Percentiles rank a stretch among this genome's conserved stretches.
Evolutionary conservation across 116 monocot species (phyloP).

Genomic region (Trichopus zeylanicus): DNA sequence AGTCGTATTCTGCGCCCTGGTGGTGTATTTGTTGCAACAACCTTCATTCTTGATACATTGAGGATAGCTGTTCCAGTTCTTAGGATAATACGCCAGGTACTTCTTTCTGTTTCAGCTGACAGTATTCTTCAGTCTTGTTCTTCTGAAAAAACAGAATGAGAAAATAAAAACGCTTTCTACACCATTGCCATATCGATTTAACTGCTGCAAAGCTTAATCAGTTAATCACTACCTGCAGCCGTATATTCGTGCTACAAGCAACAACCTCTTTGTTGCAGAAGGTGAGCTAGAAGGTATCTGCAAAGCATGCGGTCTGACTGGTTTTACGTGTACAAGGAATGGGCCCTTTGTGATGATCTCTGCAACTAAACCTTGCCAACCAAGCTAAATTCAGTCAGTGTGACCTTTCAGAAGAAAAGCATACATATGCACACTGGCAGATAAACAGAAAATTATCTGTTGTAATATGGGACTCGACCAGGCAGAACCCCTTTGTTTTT

Average conservation of each 20-base stretch:
- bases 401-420: too few relatives aligned
- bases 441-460: too few relatives aligned
- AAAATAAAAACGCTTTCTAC: not conserved
- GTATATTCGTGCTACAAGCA: slow-evolving; percentile 21
- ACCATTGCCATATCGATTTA: not conserved
- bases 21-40: slow-evolving; percentile 89
- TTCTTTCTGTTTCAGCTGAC: not conserved
- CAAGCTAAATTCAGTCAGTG: too few relatives aligned
- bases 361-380: slow-evolving; percentile 44
- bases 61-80: slow-evolving; percentile 35
- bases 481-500: too few relatives aligned
- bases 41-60: slow-evolving; percentile 55
- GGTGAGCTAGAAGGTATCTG: slow-evolving; percentile 67
- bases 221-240: slow-evolving; percentile 22
- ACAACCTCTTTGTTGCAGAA: slow-evolving; percentile 48
- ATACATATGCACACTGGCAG: too few relatives aligned
- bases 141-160: too few relatives aligned
- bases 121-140: not conserved
- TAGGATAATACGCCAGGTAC: slow-evolving; percentile 23
- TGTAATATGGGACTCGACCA: too few relatives aligned
- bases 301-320: slow-evolving; percentile 57
- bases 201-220: not conserved
- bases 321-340: slow-evolving; percentile 59
- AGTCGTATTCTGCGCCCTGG: slow-evolving; percentile 79
- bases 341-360: slow-evolving; percentile 74